Percentiles rank a stretch among this genome's conserved stretches.
Evolutionary conservation across 2,329 filamentous ascomycete species (phyloP).

Genomic region (Cladosporium phlei): DNA sequence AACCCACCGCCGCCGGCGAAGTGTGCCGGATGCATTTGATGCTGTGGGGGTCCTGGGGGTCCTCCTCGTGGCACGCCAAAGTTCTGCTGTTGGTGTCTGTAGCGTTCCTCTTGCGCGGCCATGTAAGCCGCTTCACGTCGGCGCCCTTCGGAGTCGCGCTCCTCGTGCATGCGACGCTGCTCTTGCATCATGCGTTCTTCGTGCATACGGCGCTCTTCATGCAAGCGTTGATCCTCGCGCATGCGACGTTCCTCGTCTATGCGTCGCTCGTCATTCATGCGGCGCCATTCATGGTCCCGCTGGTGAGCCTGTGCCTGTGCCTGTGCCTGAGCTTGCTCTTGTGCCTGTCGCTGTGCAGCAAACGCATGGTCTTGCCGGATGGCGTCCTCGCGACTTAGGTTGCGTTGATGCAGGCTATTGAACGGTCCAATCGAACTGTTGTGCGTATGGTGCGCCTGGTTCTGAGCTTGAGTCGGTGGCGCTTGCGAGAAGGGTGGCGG

Average conservation of each 20-base stretch:
- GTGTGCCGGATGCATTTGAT: constrained; percentile 10
- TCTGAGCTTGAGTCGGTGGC: constrained; percentile 23
- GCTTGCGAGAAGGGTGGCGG: constrained; percentile 21
- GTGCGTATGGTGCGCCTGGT: constrained; percentile 29
- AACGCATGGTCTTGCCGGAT: constrained; percentile 19
- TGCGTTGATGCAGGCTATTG: constrained; percentile 23
- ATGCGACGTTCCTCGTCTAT: constrained; percentile 16
- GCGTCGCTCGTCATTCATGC: constrained; percentile 5
- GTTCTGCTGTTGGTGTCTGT: constrained; percentile 12
- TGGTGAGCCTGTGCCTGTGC: constrained; percentile 17
- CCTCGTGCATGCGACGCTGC: constrained; percentile 16
- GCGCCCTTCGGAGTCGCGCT: constrained; percentile 15
- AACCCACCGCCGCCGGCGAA: neutral
- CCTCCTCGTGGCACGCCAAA: neutral
- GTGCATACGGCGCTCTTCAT: constrained; percentile 16
- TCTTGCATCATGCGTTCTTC: constrained; percentile 11
- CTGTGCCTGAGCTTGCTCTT: constrained; percentile 16
- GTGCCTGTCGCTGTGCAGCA: constrained; percentile 13
- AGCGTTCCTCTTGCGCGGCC: constrained; percentile 11
- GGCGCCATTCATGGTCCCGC: constrained; percentile 15
- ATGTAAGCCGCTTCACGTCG: constrained; percentile 14
- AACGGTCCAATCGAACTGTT: constrained; percentile 26
- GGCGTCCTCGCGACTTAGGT: constrained; percentile 26
- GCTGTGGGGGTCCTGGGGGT: neutral
- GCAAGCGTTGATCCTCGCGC: constrained; percentile 15